Conservation (phyloP, 2,329 filamentous ascomycete genomes). For the Davidsoniella virescens region DNA sequence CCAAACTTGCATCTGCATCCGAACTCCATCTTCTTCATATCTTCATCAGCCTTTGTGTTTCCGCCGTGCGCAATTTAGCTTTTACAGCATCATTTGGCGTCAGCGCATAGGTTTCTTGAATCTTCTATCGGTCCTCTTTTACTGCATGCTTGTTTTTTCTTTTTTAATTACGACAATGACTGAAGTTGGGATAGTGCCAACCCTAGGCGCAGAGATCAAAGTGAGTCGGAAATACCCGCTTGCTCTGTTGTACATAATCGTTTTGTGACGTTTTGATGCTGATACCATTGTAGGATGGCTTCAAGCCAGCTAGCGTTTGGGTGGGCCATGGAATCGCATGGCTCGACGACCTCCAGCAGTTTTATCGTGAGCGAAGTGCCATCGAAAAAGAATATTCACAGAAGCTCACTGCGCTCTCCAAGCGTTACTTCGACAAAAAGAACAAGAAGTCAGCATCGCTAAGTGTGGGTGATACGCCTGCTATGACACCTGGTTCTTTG, state of each 20-base stretch:
- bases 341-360: conserved; percentile 93
- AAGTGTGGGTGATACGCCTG: conserved; percentile 85
- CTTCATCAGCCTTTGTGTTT: conserved; percentile 2
- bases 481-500: conserved; percentile 84
- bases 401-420: conserved; percentile 73
- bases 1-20: background rate
- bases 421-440: conserved; percentile 97
- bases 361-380: conserved; percentile 83
- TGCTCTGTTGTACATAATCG: background rate
- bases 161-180: conserved; percentile 36
- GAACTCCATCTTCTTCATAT: background rate
- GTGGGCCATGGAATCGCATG: conserved; percentile 76
- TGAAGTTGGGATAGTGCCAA: conserved; percentile 65
- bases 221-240: conserved; percentile 30
- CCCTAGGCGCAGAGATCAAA: conserved; percentile 90
- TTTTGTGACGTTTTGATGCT: background rate
- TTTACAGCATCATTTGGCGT: conserved; percentile 7
- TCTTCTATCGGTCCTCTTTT: background rate
- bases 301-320: conserved; percentile 90
- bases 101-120: conserved; percentile 14
- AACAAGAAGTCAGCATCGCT: conserved; percentile 71
- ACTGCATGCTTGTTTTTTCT: conserved; percentile 7
- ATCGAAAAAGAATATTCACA: conserved; percentile 96
- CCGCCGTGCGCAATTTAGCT: background rate
- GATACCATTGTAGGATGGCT: conserved; percentile 55